phyloP scores from a whole-genome alignment of 2,329 filamentous ascomycete genomes.

The Massarina eburnea region DNA sequence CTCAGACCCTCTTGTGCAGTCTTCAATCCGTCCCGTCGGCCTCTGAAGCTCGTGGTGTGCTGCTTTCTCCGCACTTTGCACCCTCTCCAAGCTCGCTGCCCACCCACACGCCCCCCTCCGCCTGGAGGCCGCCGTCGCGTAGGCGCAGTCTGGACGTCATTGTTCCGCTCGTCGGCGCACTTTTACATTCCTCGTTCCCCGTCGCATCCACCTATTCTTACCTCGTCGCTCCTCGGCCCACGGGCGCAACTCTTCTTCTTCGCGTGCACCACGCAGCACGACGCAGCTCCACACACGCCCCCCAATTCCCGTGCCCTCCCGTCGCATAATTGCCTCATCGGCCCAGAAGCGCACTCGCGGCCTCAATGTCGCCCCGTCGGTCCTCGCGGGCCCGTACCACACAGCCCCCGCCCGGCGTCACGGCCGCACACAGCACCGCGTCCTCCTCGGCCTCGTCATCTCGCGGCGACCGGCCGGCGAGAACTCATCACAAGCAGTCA shows the following conservation, averaged over 20 bases:
- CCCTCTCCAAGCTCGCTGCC: slow-evolving; percentile 29
- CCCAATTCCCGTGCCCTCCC: slow-evolving; percentile 7
- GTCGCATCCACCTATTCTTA: slow-evolving; percentile 10
- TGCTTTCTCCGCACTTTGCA: slow-evolving; percentile 38
- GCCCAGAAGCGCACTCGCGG: slow-evolving; percentile 5
- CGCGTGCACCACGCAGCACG: too few species aligned
- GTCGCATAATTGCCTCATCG: slow-evolving; percentile 1
- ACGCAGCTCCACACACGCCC: slow-evolving; percentile 3
- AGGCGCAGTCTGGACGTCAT: slow-evolving; percentile 7
- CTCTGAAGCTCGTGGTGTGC: slow-evolving; percentile 42
- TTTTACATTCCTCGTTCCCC: slow-evolving; percentile 10
- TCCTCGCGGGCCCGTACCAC: slow-evolving; percentile 86
- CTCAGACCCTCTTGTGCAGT: slow-evolving; percentile 17
- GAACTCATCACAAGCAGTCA: slow-evolving; percentile 70
- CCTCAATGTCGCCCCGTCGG: slow-evolving; percentile 71
- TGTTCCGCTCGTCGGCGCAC: slow-evolving; percentile 11
- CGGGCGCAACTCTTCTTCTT: slow-evolving; percentile 9
- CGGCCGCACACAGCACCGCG: slow-evolving; percentile 73
- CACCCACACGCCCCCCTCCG: slow-evolving; percentile 17
- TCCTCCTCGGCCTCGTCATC: slow-evolving; percentile 71
- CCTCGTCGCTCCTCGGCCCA: slow-evolving; percentile 14
- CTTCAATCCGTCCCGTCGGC: slow-evolving; percentile 29
- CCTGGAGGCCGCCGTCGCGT: slow-evolving; percentile 14
- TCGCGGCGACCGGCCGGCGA: slow-evolving; percentile 73
- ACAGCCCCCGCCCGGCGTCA: slow-evolving; percentile 65